Evolutionary conservation across 140 eudicot species (phyloP).

Genomic region (Oenanthe javanica): DNA sequence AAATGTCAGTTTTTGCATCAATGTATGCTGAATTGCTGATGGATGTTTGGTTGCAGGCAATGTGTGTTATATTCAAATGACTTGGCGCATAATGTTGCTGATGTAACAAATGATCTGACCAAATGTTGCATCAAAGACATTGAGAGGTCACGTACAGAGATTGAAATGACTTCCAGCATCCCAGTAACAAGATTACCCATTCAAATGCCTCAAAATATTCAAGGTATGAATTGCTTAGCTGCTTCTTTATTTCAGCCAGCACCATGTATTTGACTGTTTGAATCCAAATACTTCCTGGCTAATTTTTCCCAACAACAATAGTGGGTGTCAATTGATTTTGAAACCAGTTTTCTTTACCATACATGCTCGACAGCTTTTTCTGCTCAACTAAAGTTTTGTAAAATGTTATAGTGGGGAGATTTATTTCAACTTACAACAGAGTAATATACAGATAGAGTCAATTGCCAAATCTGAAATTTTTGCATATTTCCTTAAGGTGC

Average conservation of each 20-base stretch:
- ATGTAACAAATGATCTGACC: conserved; percentile 62
- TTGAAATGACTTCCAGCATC: conserved; percentile 26
- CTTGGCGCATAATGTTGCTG: conserved; percentile 45
- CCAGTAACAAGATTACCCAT: conserved; percentile 76
- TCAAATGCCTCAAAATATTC: conserved; percentile 63
- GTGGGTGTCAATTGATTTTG: no score
- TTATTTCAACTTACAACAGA: no score
- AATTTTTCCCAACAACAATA: no score
- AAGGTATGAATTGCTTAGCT: conserved; percentile 35
- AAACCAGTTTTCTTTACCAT: no score
- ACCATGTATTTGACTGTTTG: background rate
- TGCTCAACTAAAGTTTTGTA: no score
- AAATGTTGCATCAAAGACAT: conserved; percentile 74
- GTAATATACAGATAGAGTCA: no score
- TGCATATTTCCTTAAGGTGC: no score
- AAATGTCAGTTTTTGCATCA: no score
- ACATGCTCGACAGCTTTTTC: no score
- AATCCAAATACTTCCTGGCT: no score
- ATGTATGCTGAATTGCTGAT: background rate
- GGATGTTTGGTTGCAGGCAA: conserved; percentile 45
- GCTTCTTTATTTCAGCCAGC: background rate
- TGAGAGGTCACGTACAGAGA: conserved; percentile 50
- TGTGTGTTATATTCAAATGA: conserved; percentile 78
- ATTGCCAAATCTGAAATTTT: no score
- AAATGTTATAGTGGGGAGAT: no score